These are phyloP conservation scores for Urtica urens DNA, from an alignment of 306 rosid species.

Conservation along the genomic window DNA sequence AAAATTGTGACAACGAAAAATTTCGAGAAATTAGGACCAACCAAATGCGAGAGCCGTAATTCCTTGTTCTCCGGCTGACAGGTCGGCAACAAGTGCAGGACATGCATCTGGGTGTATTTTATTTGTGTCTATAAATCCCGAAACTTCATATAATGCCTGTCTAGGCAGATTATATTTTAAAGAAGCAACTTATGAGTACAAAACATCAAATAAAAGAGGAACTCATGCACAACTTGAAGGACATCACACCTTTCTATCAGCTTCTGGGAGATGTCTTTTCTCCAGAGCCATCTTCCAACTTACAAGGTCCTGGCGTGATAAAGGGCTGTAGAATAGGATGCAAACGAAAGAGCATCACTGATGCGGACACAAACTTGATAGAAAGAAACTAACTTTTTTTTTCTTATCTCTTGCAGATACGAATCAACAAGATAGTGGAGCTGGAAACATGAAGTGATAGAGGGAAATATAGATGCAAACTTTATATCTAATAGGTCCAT, in stretches of 20 bases:
- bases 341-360: slow-evolving; percentile 5
- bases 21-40: slow-evolving; percentile 20
- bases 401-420: no score
- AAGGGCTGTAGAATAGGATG: slow-evolving; percentile 49
- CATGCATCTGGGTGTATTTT: slow-evolving; percentile 93
- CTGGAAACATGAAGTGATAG: no score
- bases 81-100: slow-evolving; percentile 93
- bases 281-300: slow-evolving; percentile 97
- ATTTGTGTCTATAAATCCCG: slow-evolving; percentile 86
- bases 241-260: slow-evolving; percentile 74
- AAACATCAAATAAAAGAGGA: slow-evolving; percentile 15
- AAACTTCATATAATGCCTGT: slow-evolving; percentile 64
- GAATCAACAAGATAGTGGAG: no score
- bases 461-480: no score
- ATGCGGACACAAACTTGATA: slow-evolving; percentile 12
- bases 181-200: slow-evolving; percentile 16
- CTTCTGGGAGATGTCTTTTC: slow-evolving; percentile 82
- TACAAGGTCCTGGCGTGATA: slow-evolving; percentile 96
- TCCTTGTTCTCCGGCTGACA: slow-evolving; percentile 85
- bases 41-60: slow-evolving; percentile 94
- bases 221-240: slow-evolving; percentile 14
- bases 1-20: not conserved
- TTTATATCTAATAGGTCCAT: no score
- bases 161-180: slow-evolving; percentile 19
- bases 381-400: slow-evolving; percentile 14